Evolutionary conservation across 352 stramenopile genomes (phyloP).

Genomic region (Pythium rhizo-oryzae): DNA sequence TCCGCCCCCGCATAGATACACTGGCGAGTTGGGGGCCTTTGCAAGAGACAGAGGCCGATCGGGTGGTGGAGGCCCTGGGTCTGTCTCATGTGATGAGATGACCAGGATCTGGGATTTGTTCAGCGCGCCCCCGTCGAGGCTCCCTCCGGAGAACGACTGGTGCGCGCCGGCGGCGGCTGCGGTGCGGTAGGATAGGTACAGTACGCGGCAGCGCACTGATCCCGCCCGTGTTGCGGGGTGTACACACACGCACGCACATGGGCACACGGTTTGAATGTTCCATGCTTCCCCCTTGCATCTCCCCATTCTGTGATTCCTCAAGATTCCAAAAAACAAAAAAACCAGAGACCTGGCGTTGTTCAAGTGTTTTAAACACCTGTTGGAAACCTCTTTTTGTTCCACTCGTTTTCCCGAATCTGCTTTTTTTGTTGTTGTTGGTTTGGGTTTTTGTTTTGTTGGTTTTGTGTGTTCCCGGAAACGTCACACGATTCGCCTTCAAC

Average conservation of each 20-base stretch:
- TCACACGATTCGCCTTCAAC: slow-evolving; percentile 10
- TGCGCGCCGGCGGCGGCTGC: not conserved
- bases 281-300: not conserved
- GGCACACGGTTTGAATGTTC: not conserved
- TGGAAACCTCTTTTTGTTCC: not conserved
- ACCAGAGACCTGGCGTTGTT: not conserved
- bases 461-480: slow-evolving; percentile 5
- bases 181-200: not conserved
- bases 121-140: not conserved
- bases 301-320: not conserved
- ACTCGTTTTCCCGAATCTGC: too few relatives aligned
- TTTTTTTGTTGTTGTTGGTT: not conserved
- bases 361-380: slow-evolving; percentile 5
- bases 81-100: not conserved
- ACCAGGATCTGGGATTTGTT: not conserved
- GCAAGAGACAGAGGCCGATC: not conserved
- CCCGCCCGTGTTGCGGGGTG: not conserved
- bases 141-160: not conserved
- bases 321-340: slow-evolving; percentile 1
- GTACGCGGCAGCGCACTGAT: not conserved
- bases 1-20: not conserved
- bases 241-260: not conserved
- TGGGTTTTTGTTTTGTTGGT: not conserved
- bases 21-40: too few relatives aligned
- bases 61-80: not conserved